Conservation (phyloP, 345 rosid species). For the Boechera retrofracta region DNA sequence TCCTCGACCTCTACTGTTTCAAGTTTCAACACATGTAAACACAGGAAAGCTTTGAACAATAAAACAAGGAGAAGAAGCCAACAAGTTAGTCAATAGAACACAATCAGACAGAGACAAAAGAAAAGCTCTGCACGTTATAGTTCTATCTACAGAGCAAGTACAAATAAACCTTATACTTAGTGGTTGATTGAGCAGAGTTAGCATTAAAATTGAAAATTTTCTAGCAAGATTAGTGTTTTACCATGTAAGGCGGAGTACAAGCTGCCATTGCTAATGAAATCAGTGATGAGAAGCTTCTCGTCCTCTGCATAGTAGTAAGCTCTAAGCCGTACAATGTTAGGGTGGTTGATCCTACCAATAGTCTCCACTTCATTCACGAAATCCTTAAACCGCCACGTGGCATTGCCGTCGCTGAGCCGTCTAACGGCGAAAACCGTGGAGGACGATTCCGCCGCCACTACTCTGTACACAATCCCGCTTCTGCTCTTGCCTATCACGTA, state of each 20-base stretch:
- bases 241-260: slow-evolving; percentile 69
- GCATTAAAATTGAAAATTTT: neutral
- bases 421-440: slow-evolving; percentile 79
- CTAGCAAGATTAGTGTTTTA: slow-evolving; percentile 28
- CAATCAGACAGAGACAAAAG: slow-evolving; percentile 10
- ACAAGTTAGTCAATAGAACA: slow-evolving; percentile 15
- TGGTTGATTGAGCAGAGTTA: neutral
- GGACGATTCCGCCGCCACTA: slow-evolving; percentile 78
- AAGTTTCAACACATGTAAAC: slow-evolving; percentile 34
- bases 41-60: slow-evolving; percentile 13
- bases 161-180: neutral
- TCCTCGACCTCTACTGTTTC: neutral
- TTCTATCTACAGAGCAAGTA: slow-evolving; percentile 8
- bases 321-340: slow-evolving; percentile 77
- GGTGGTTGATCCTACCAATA: slow-evolving; percentile 81
- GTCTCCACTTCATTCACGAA: slow-evolving; percentile 81
- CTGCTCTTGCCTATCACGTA: slow-evolving; percentile 94
- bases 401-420: slow-evolving; percentile 87
- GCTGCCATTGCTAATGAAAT: slow-evolving; percentile 82
- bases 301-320: slow-evolving; percentile 97
- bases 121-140: slow-evolving; percentile 23
- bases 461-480: slow-evolving; percentile 94
- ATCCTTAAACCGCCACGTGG: slow-evolving; percentile 78
- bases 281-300: slow-evolving; percentile 92
- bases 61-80: slow-evolving; percentile 32